Conservation (phyloP, 352 stramenopile genomes). For the Pythium rishiriense region DNA sequence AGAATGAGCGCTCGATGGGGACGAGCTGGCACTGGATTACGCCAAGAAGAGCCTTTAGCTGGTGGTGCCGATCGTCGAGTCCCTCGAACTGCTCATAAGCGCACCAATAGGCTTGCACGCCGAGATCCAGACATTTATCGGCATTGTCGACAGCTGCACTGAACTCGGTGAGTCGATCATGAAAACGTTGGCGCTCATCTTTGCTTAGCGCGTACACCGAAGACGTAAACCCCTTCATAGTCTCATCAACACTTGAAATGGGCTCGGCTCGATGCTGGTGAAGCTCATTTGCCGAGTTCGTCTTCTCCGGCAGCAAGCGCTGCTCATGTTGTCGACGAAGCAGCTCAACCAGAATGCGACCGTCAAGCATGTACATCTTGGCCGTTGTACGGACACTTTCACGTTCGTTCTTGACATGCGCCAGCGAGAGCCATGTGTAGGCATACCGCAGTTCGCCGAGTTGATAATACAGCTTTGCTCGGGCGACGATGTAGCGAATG, state of each 20-base stretch:
- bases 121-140: slow-evolving; percentile 51
- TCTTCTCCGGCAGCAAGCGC: slow-evolving; percentile 27
- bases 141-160: slow-evolving; percentile 41
- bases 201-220: slow-evolving; percentile 71
- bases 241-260: slow-evolving; percentile 41
- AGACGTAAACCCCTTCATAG: slow-evolving; percentile 52
- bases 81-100: slow-evolving; percentile 72
- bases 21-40: slow-evolving; percentile 65
- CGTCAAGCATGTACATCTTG: slow-evolving; percentile 69
- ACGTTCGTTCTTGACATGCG: slow-evolving; percentile 75
- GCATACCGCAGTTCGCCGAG: slow-evolving; percentile 53
- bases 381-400: slow-evolving; percentile 67
- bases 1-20: slow-evolving; percentile 71
- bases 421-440: slow-evolving; percentile 73
- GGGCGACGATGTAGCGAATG: slow-evolving; percentile 67
- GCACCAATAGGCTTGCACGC: slow-evolving; percentile 56
- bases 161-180: slow-evolving; percentile 56
- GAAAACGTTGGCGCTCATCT: slow-evolving; percentile 53
- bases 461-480: slow-evolving; percentile 65
- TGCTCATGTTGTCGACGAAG: slow-evolving; percentile 60
- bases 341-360: slow-evolving; percentile 55
- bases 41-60: slow-evolving; percentile 76
- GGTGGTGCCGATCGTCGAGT: slow-evolving; percentile 68
- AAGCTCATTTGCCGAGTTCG: slow-evolving; percentile 13
- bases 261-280: slow-evolving; percentile 7